phyloP scores from a whole-genome alignment of 345 rosid genomes.

The Boechera divaricarpa region DNA sequence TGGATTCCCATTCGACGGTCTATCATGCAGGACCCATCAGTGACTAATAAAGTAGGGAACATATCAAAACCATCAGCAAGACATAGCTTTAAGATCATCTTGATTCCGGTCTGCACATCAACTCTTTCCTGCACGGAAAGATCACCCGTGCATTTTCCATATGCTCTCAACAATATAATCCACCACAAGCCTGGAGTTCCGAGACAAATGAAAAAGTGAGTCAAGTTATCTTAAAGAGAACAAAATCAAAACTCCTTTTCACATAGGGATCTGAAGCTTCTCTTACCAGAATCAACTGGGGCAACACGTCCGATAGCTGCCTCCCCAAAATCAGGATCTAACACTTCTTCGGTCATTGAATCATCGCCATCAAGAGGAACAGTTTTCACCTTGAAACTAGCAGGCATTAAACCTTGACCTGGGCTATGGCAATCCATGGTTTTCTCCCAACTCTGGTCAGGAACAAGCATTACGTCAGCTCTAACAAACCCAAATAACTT shows the following conservation, averaged over 20 bases:
- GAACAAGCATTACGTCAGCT: slow-evolving; percentile 24
- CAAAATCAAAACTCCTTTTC: neutral
- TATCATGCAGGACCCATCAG: slow-evolving; percentile 99
- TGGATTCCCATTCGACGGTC: slow-evolving; percentile 99
- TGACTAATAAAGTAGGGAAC: slow-evolving; percentile 93
- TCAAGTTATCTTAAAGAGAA: neutral
- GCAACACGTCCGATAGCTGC: slow-evolving; percentile 99
- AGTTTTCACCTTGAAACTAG: slow-evolving; percentile 89
- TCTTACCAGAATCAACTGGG: slow-evolving; percentile 89
- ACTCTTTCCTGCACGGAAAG: slow-evolving; percentile 85
- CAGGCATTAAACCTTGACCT: slow-evolving; percentile 97
- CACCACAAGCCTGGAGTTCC: slow-evolving; percentile 77
- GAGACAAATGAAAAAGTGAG: neutral
- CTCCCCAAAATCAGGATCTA: slow-evolving; percentile 96
- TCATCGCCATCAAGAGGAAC: slow-evolving; percentile 88
- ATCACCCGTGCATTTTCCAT: slow-evolving; percentile 91
- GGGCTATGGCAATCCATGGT: slow-evolving; percentile 98
- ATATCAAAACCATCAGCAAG: slow-evolving; percentile 98
- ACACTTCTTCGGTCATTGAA: slow-evolving; percentile 79
- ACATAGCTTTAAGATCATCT: slow-evolving; percentile 86
- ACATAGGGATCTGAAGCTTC: neutral
- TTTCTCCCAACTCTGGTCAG: slow-evolving; percentile 92
- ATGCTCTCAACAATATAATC: slow-evolving; percentile 89
- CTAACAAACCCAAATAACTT: neutral
- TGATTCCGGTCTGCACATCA: slow-evolving; percentile 96